A percentile compares a stretch with the other conserved stretches of the same genome.
phyloP scores from a whole-genome alignment of 306 rosid genomes.

The Pachyrhizus erosus region DNA sequence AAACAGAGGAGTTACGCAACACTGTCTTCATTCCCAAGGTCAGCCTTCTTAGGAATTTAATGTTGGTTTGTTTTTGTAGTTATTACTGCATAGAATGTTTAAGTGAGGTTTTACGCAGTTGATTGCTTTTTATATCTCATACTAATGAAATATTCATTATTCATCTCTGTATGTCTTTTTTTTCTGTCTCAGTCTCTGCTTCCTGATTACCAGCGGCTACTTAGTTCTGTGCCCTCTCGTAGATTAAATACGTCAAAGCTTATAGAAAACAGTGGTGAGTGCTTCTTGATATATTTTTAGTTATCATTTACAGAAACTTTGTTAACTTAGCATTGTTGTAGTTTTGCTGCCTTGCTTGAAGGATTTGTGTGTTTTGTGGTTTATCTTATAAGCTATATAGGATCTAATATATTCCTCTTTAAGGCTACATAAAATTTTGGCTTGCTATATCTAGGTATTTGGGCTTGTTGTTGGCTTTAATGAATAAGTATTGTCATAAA shows the following conservation, averaged over 20 bases:
- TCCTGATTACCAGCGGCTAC: conserved; percentile 98
- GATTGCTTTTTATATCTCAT: conserved; percentile 42
- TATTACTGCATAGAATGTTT: conserved; percentile 18
- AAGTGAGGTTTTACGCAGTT: conserved; percentile 32
- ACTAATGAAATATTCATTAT: conserved; percentile 49
- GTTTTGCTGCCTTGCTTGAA: conserved; percentile 35
- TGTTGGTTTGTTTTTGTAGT: conserved; percentile 20
- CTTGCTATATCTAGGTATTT: conserved; percentile 31
- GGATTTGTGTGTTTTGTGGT: neutral
- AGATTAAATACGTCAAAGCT: conserved; percentile 97
- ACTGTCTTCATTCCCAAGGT: conserved; percentile 95
- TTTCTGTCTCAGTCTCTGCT: conserved; percentile 86
- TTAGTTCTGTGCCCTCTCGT: conserved; percentile 93
- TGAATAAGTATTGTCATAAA: conserved; percentile 25
- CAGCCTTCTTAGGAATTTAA: conserved; percentile 36
- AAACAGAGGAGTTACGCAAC: conserved; percentile 96
- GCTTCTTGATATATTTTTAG: conserved; percentile 29
- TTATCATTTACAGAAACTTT: conserved; percentile 22
- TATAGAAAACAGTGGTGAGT: conserved; percentile 92
- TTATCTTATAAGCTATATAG: conserved; percentile 36
- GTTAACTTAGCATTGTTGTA: conserved; percentile 2
- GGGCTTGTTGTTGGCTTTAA: neutral
- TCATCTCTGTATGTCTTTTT: conserved; percentile 59
- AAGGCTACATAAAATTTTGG: conserved; percentile 23
- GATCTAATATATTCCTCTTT: neutral